These are phyloP conservation scores for Fomitiporia mediterranea DNA, from an alignment of 1,284 basidiomycete genomes.

Conservation along the genomic window DNA sequence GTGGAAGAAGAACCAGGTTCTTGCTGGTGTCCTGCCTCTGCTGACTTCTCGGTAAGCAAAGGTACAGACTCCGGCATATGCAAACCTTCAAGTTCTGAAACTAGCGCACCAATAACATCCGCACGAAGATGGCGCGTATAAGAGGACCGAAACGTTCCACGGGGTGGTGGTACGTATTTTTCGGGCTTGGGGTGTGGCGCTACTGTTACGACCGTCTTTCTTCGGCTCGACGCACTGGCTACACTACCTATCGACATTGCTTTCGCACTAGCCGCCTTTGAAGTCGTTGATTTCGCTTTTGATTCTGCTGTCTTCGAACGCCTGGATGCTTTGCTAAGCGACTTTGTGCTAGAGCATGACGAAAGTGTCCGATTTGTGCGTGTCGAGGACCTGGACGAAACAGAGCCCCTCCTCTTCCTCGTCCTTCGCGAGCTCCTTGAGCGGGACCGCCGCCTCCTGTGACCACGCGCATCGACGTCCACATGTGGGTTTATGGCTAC, in stretches of 20 bases:
- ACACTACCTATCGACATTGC: background rate
- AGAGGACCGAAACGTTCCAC: slow-evolving; percentile 15
- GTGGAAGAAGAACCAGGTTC: too few relatives aligned
- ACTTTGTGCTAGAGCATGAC: background rate
- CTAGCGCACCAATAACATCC: background rate
- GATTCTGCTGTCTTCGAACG: background rate
- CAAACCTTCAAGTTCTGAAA: background rate
- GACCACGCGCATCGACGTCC: background rate
- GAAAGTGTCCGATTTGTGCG: background rate
- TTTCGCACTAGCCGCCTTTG: background rate
- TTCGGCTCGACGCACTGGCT: background rate
- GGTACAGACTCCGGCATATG: background rate
- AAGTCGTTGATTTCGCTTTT: slow-evolving; percentile 3
- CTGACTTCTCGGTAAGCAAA: background rate
- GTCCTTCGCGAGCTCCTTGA: background rate
- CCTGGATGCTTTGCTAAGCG: background rate
- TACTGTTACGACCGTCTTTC: background rate
- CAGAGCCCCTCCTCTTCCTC: background rate
- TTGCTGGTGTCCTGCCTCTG: too few relatives aligned
- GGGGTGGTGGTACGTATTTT: slow-evolving; percentile 12
- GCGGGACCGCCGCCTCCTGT: background rate
- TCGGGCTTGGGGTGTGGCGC: slow-evolving; percentile 2
- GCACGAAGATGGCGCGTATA: slow-evolving; percentile 7
- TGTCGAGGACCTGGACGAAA: background rate
- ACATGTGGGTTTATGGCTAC: background rate